A percentile compares a stretch with the other conserved stretches of the same genome.
Conservation (phyloP, 2,329 filamentous ascomycete genomes). For the Didymosphaeria variabile region DNA sequence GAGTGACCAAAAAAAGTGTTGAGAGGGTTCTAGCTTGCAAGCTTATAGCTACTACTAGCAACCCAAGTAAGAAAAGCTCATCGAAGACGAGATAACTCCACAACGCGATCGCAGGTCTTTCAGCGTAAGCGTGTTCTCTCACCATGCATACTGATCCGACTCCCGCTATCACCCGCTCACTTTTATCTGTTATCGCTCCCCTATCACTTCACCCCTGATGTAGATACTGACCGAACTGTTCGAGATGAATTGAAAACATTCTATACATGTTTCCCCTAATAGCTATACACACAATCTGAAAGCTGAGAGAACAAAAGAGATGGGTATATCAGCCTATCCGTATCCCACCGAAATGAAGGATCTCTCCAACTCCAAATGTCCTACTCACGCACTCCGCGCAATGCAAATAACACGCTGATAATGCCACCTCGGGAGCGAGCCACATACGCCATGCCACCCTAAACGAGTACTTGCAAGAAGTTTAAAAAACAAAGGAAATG, state of each 20-base stretch:
- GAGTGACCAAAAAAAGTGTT: no score
- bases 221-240: not conserved
- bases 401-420: constrained; percentile 10
- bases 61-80: no score
- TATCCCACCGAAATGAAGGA: constrained; percentile 10
- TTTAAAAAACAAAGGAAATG: constrained; percentile 15
- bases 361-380: constrained; percentile 1
- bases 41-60: no score
- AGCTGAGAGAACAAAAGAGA: constrained; percentile 15
- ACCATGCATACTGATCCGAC: no score
- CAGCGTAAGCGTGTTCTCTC: no score
- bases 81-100: no score
- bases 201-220: not conserved
- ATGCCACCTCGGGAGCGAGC: not conserved
- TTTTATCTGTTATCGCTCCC: no score
- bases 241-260: not conserved
- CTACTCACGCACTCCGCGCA: not conserved
- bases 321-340: constrained; percentile 24
- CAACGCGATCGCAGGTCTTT: no score
- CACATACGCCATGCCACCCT: constrained; percentile 3
- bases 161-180: no score
- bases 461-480: not conserved
- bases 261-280: not conserved
- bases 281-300: not conserved
- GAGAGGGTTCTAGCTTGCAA: no score